A percentile compares a stretch with the other conserved stretches of the same genome.
These are phyloP conservation scores for Boletus tylopilopsis DNA, from an alignment of 768 basidiomycete species.

Conservation along the genomic window DNA sequence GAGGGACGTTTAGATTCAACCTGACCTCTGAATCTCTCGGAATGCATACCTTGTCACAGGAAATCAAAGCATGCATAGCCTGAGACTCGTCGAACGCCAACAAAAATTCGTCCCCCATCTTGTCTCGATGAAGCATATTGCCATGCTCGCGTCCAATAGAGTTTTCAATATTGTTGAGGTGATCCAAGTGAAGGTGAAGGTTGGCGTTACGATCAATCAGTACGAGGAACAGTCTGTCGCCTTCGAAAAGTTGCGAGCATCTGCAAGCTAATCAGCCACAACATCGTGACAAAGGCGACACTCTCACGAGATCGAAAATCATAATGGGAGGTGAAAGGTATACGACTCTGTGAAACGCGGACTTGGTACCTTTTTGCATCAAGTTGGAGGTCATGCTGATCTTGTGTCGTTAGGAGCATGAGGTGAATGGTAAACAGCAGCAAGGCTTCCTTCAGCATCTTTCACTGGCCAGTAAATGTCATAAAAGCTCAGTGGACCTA, in stretches of 20 bases:
- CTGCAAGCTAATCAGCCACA: conserved; percentile 15
- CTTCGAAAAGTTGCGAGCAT: conserved; percentile 38
- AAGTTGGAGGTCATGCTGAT: conserved; percentile 28
- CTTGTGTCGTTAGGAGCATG: conserved; percentile 30
- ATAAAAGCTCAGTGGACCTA: conserved; percentile 16
- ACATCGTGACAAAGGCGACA: neutral
- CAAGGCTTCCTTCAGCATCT: conserved; percentile 17
- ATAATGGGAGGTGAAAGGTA: conserved; percentile 22
- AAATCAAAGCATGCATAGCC: conserved; percentile 45
- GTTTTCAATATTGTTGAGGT: conserved; percentile 28
- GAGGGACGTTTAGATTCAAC: neutral
- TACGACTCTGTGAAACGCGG: conserved; percentile 26
- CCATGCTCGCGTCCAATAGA: conserved; percentile 32
- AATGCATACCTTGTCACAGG: conserved; percentile 37
- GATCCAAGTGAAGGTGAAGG: conserved; percentile 39
- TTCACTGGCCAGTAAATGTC: conserved; percentile 17
- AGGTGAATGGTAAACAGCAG: conserved; percentile 25
- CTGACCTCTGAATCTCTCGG: neutral
- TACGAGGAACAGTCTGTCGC: conserved; percentile 39
- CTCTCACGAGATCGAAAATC: conserved; percentile 24
- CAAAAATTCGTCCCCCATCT: conserved; percentile 43
- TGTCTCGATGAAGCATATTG: conserved; percentile 40
- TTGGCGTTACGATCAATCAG: conserved; percentile 31
- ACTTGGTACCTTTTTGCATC: conserved; percentile 18
- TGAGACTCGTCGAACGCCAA: conserved; percentile 52